phyloP scores from a whole-genome alignment of 352 stramenopile genomes.

The Phytophthora syringae region DNA sequence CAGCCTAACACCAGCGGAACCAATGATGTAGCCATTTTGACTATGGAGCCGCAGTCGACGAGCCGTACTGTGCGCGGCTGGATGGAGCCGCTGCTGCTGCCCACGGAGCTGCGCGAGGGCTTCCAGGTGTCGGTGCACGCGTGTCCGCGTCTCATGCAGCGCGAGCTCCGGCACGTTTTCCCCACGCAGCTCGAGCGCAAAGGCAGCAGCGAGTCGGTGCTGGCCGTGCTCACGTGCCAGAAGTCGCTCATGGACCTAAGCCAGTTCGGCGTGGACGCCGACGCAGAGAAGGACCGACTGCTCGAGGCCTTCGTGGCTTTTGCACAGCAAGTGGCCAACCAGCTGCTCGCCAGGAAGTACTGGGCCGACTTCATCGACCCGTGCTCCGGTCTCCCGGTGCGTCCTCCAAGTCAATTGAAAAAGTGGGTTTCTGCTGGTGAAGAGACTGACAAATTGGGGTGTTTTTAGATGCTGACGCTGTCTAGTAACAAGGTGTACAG shows the following conservation, averaged over 20 bases:
- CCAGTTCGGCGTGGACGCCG: constrained; percentile 93
- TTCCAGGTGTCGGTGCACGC: constrained; percentile 87
- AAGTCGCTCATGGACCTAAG: constrained; percentile 94
- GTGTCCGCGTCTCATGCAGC: constrained; percentile 73
- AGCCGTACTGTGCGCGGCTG: constrained; percentile 23
- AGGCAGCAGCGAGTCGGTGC: constrained; percentile 49
- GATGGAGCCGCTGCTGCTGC: constrained; percentile 53
- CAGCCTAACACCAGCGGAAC: constrained; percentile 21
- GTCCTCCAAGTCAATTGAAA: constrained; percentile 6
- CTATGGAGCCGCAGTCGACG: constrained; percentile 7
- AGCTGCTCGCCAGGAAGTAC: constrained; percentile 78
- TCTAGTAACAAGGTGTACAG: constrained; percentile 96
- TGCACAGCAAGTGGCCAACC: constrained; percentile 85
- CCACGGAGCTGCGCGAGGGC: constrained; percentile 61
- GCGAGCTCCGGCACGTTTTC: constrained; percentile 87
- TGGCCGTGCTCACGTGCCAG: constrained; percentile 95
- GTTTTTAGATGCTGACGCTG: constrained; percentile 88
- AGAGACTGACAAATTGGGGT: not conserved
- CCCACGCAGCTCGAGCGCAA: constrained; percentile 52
- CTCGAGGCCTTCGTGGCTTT: constrained; percentile 96
- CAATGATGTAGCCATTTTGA: not conserved
- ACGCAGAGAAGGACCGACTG: constrained; percentile 96
- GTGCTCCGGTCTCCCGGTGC: constrained; percentile 94
- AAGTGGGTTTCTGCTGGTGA: not conserved
- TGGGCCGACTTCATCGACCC: constrained; percentile 99